Evolutionary conservation across 306 rosid genomes (phyloP), one percentile per base, ranked within the genome.

Genomic region (Medicago lupulina): DNA sequence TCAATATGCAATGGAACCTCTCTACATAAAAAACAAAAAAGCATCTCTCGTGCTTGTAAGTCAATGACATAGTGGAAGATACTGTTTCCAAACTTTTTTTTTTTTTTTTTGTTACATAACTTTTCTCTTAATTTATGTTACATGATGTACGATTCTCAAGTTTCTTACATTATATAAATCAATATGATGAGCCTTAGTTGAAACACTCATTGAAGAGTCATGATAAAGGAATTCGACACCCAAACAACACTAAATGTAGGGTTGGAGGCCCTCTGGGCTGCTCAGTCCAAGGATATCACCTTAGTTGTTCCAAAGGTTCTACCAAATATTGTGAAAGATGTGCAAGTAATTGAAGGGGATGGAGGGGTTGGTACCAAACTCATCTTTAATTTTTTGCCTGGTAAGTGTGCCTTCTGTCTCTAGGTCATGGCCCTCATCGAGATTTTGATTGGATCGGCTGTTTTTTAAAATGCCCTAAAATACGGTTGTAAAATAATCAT

Each of bases 311-410:
- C 92, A 41, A 88, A 85, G 50, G 76, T 76, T 15, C 67, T 86
- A 9, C 97, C 92, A 11, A 38, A 75, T 71, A 14, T 79, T 61
- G 91, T 89, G 15, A 81, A 86, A 50, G 79, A 80, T 11, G 88
- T 80, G 79, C 83, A 88, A 67, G 4, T 92, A 12, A 51, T 83
- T n/a, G 87, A 91, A 80, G 97, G 97, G 8, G 87, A 86, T 81
- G 95, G 95, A 67, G 87, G 93, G 49, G 28, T 79, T 59, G 91
- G 83, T 50, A 85, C 95, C 13, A 74, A 82, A 69, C 79, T 89
- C 57, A 76, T 86, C 78, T 89, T 92, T 79, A 81, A 71, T 23
- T 85, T 92, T 62, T 28, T 55, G 16, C 13, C 85, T 0, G 83
- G 92, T 90, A 19, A 83, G 82, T 81, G 34, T 28, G 23, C 2